phyloP scores from a whole-genome alignment of 78 protist genomes.

The Mantamonas sphyraenae region DNA sequence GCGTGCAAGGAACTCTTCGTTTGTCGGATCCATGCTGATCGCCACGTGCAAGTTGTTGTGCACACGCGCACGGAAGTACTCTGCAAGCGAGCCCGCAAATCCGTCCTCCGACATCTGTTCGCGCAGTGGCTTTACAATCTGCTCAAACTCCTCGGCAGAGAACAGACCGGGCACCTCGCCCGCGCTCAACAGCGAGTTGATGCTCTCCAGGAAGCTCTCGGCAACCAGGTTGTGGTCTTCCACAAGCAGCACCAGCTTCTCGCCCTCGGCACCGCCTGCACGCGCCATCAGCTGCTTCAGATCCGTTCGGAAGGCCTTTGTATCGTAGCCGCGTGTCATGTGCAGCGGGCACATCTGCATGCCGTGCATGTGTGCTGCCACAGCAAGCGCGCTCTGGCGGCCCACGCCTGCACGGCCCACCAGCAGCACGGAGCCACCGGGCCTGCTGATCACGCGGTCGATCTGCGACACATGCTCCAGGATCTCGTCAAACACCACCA shows the following conservation, averaged over 20 bases:
- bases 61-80: conserved; percentile 47
- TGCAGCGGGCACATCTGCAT: conserved; percentile 29
- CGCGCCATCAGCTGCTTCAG: conserved; percentile 32
- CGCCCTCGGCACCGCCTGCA: conserved; percentile 60
- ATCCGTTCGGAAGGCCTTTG: conserved; percentile 38
- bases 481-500: conserved; percentile 56
- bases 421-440: conserved; percentile 60
- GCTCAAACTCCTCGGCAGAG: conserved; percentile 67
- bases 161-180: conserved; percentile 85
- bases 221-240: conserved; percentile 67
- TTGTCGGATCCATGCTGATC: conserved; percentile 49
- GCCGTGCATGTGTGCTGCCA: conserved; percentile 36
- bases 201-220: conserved; percentile 38
- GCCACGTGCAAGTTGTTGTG: conserved; percentile 46
- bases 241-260: conserved; percentile 25
- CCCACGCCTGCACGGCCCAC: conserved; percentile 66
- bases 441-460: conserved; percentile 70
- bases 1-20: conserved; percentile 23
- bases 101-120: not conserved
- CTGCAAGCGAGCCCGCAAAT: conserved; percentile 17
- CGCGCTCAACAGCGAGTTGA: conserved; percentile 62
- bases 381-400: conserved; percentile 30
- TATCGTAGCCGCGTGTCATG: conserved; percentile 24
- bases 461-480: conserved; percentile 36
- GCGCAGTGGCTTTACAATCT: conserved; percentile 44